These are phyloP conservation scores for Ceratocystis lukuohia DNA, from an alignment of 2,329 filamentous ascomycete genomes.

Conservation along the genomic window DNA sequence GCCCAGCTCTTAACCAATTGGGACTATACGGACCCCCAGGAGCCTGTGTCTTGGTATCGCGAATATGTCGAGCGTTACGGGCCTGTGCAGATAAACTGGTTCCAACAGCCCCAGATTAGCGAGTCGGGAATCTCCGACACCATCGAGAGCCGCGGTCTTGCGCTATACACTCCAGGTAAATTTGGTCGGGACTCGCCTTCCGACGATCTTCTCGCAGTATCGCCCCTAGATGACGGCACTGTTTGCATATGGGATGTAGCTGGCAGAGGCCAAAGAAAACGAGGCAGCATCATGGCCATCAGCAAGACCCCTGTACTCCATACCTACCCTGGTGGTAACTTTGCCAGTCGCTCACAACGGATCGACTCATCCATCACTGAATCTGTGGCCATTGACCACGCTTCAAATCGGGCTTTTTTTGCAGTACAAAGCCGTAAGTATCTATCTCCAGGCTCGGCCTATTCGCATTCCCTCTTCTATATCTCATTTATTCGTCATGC, in stretches of 20 bases:
- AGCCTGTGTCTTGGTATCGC: slow-evolving; percentile 70
- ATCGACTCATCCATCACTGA: slow-evolving; percentile 62
- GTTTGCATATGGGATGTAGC: slow-evolving; percentile 76
- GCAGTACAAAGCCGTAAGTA: slow-evolving; percentile 57
- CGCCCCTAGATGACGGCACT: slow-evolving; percentile 70
- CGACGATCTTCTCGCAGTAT: slow-evolving; percentile 46
- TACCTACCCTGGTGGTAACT: slow-evolving; percentile 2
- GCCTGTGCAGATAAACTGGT: slow-evolving; percentile 61
- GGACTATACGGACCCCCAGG: slow-evolving; percentile 63
- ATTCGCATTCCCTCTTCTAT: background rate
- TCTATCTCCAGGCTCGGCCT: background rate
- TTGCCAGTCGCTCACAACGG: slow-evolving; percentile 10
- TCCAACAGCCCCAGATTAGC: slow-evolving; percentile 45
- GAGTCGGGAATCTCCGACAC: slow-evolving; percentile 33
- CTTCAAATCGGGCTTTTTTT: slow-evolving; percentile 57
- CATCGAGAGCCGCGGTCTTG: slow-evolving; percentile 60
- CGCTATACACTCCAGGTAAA: slow-evolving; percentile 39
- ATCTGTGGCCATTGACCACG: slow-evolving; percentile 66
- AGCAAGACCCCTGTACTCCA: slow-evolving; percentile 53
- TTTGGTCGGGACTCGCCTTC: slow-evolving; percentile 36
- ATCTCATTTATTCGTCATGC: background rate
- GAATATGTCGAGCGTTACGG: slow-evolving; percentile 78
- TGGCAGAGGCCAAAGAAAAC: slow-evolving; percentile 35
- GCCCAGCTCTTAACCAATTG: slow-evolving; percentile 57
- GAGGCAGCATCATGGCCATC: slow-evolving; percentile 50